Evolutionary conservation across 495 filamentous ascomycete species (phyloP), one percentile per base, ranked within the genome.

Genomic region (Tetracladium setigerum): DNA sequence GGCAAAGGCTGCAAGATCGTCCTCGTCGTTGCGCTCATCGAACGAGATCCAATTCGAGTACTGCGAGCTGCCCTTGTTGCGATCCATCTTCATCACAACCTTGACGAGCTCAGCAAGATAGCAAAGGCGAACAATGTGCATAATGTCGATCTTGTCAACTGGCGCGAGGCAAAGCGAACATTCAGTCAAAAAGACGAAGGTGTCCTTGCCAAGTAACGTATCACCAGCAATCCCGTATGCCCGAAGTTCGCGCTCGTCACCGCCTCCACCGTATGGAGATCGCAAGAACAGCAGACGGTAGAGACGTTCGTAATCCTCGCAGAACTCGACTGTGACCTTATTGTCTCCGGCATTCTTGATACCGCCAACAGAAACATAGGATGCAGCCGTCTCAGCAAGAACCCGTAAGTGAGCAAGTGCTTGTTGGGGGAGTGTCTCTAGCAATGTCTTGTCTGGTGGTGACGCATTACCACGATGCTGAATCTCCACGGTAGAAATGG

Each of bases 21-120:
- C 27, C 15, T 47, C 15, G 17, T 46, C 51, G 6, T 30, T 24
- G 49, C 9, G 15, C 18, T 35, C 17, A 10, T 16, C 12, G 7
- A 27, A 27, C 22, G 22, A 27, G 22, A 27, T 27, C 22, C 16
- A 19, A 41, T 18, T 18, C 5, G 13, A 4, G 7, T 3, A 27
- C 15, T 12, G 14, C 34, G 27, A 33, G 18, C 7, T n/a, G 19
- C 53, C 46, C 18, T 38, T 44, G 18, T 49, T 41, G 13, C 49
- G 50, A 15, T 38, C 41, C 24, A 59, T 37, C 30, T 44, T 46
- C 11, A 56, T 9, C 35, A 76, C 67, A 3, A 88, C 84, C 65
- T 95, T 92, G 36, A 89, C 81, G 36, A 97, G 78, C 65, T 99
- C 91, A 22, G 87, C 87, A 32, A 94, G 73, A 59, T 95, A 96